Base-by-base conservation (phyloP, 257 asterid species). In the Solanum bulbocastanum region DNA sequence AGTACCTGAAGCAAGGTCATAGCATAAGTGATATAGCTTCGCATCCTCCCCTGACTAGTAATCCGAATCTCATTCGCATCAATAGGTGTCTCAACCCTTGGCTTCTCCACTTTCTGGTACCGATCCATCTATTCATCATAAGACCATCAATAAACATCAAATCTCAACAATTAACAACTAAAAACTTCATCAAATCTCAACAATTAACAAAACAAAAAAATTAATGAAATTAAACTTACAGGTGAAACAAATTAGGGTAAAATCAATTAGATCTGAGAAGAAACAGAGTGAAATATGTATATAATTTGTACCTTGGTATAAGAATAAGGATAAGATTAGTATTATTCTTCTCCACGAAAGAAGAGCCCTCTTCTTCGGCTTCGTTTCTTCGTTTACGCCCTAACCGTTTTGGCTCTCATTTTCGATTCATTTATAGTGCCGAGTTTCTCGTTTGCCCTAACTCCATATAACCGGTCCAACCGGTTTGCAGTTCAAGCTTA, bases 21-120 rank as follows among this genome's bases (percentile, higher is more conserved):
- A 62, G 97, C 97, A 83, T 94, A 94, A 74, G 94, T 93, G 82
- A 94, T 94, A 85, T 94, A 94, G 88, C 91, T 94, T 40, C 95
- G 92, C 97, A 94, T 93, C 94, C 95, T 91, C 16, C 97, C 95
- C 87, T 91, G 97, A 87, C 95, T 94, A 5, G 97, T 94, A 88
- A 94, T 94, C 91, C 97, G 92, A 90, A 93, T 93, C 94, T 94
- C 97, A 86, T 94, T 94, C 87, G 90, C 95, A 74, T 90, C 92
- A 87, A 94, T 94, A 14, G 95, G 92, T 13, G 94, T 90, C 71
- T 92, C 97, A 13, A 66, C 90, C 92, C 89, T 94, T 25, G 95
- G 95, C 90, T 94, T 94, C 93, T 93, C 97, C 65, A 94, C 96
- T 92, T 89, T 92, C 84, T 91, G 93, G 94, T 94, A 94, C 86